Conservation (phyloP, 2,329 filamentous ascomycete species). For the Bipolaris gigantea region DNA sequence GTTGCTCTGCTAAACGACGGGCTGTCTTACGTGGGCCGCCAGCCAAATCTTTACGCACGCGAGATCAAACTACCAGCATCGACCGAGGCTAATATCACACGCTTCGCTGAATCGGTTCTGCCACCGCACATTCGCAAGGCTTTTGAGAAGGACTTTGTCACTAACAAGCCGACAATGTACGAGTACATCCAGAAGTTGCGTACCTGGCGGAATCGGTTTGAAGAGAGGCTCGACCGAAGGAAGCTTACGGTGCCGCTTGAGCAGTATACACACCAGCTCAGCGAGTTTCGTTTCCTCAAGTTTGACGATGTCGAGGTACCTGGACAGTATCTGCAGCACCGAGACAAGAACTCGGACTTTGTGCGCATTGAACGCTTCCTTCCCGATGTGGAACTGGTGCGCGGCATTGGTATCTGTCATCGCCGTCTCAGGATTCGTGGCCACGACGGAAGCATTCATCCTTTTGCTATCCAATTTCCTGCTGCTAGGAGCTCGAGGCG, state of each 20-base stretch:
- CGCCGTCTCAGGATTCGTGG: slow-evolving; percentile 93
- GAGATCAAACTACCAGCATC: slow-evolving; percentile 87
- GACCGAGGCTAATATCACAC: slow-evolving; percentile 94
- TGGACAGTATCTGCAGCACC: slow-evolving; percentile 94
- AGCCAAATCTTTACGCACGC: slow-evolving; percentile 81
- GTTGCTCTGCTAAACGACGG: slow-evolving; percentile 97
- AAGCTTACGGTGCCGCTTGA: slow-evolving; percentile 75
- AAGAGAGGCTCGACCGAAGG: slow-evolving; percentile 92
- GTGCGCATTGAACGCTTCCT: slow-evolving; percentile 96
- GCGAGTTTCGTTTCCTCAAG: slow-evolving; percentile 95
- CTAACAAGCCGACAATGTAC: slow-evolving; percentile 93
- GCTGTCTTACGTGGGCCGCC: slow-evolving; percentile 85
- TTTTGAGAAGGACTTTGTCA: slow-evolving; percentile 96
- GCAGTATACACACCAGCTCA: slow-evolving; percentile 83
- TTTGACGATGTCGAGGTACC: slow-evolving; percentile 98
- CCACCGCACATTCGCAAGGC: slow-evolving; percentile 93
- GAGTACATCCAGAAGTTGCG: slow-evolving; percentile 98
- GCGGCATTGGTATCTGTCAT: slow-evolving; percentile 88
- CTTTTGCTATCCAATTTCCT: slow-evolving; percentile 95
- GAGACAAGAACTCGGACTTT: slow-evolving; percentile 99
- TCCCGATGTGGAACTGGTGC: slow-evolving; percentile 89
- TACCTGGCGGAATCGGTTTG: slow-evolving; percentile 95
- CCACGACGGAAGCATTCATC: slow-evolving; percentile 95
- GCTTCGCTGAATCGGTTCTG: slow-evolving; percentile 94
- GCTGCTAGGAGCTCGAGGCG: slow-evolving; percentile 88